Percentiles rank a stretch among this genome's conserved stretches.
phyloP scores from a whole-genome alignment of 2,329 filamentous ascomycete genomes.

The Sordariomycetes sp. region DNA sequence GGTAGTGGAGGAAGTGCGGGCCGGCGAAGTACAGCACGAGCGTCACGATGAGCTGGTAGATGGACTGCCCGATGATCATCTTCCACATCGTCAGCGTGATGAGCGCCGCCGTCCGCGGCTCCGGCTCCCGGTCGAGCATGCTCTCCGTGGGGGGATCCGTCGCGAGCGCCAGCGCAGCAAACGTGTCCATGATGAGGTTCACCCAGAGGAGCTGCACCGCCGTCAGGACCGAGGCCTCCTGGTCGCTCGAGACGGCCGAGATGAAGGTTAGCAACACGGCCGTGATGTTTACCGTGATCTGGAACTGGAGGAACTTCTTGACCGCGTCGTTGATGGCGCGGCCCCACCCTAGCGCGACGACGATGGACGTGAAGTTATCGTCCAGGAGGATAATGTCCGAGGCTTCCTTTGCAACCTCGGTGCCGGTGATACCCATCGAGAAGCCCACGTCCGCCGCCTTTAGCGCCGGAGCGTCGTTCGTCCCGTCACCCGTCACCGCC shows the following conservation, averaged over 20 bases:
- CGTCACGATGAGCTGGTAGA: constrained; percentile 60
- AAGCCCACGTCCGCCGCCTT: constrained; percentile 56
- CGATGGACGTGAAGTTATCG: constrained; percentile 53
- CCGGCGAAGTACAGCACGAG: constrained; percentile 57
- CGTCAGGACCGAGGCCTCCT: constrained; percentile 46
- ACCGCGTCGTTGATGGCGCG: constrained; percentile 56
- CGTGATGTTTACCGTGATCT: constrained; percentile 59
- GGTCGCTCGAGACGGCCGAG: constrained; percentile 41
- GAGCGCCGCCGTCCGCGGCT: constrained; percentile 58
- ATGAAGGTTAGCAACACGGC: constrained; percentile 53
- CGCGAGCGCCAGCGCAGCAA: constrained; percentile 50
- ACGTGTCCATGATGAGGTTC: constrained; percentile 58
- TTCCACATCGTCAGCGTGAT: constrained; percentile 76
- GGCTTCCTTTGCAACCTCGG: constrained; percentile 55
- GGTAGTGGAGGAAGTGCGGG: constrained; percentile 36
- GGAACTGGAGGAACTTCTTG: constrained; percentile 56
- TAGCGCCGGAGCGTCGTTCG: constrained; percentile 52
- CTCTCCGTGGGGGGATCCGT: constrained; percentile 46
- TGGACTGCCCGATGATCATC: constrained; percentile 73
- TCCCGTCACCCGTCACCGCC: constrained; percentile 53
- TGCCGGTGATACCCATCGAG: constrained; percentile 55
- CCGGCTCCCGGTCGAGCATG: constrained; percentile 53
- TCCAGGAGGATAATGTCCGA: constrained; percentile 56
- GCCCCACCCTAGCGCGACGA: constrained; percentile 57
- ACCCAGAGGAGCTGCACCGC: constrained; percentile 58